These are phyloP conservation scores for Combretum micranthum DNA, from an alignment of 345 rosid genomes.

Conservation along the genomic window DNA sequence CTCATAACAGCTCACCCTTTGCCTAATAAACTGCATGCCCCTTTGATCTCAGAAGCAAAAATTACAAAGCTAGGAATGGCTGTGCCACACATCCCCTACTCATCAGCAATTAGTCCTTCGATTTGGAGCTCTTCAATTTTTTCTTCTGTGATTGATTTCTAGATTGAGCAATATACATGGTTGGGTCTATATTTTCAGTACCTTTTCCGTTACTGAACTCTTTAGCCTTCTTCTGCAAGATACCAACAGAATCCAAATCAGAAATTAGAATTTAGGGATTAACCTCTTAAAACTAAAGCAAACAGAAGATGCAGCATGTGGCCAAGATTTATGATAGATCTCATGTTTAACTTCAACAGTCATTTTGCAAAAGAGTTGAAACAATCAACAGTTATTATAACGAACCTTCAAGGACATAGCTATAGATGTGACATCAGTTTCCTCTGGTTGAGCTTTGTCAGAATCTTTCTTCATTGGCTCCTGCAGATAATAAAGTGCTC, in stretches of 20 bases:
- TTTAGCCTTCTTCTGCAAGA: conserved; percentile 63
- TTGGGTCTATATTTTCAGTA: conserved; percentile 49
- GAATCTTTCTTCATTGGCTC: conserved; percentile 34
- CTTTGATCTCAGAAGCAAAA: too few relatives aligned
- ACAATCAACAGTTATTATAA: neutral
- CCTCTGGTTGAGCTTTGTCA: conserved; percentile 24
- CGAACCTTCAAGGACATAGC: conserved; percentile 64
- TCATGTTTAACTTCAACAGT: too few relatives aligned
- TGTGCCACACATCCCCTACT: too few relatives aligned
- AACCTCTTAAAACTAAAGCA: neutral
- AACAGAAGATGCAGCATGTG: neutral
- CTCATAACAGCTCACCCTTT: too few relatives aligned
- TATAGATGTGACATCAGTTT: conserved; percentile 46
- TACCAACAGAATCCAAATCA: neutral
- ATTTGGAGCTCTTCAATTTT: conserved; percentile 28
- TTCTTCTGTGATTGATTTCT: conserved; percentile 27
- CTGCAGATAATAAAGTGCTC: conserved; percentile 19
- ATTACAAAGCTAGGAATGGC: too few relatives aligned
- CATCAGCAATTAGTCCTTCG: neutral
- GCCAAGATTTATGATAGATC: too few relatives aligned
- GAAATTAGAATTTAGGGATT: neutral
- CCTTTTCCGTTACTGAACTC: conserved; percentile 48
- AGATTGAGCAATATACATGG: conserved; percentile 43
- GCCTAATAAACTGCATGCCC: too few relatives aligned
- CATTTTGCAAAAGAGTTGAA: too few relatives aligned